Base-by-base conservation (phyloP, 73 alveolate genomes). In the Blepharisma stoltei region DNA sequence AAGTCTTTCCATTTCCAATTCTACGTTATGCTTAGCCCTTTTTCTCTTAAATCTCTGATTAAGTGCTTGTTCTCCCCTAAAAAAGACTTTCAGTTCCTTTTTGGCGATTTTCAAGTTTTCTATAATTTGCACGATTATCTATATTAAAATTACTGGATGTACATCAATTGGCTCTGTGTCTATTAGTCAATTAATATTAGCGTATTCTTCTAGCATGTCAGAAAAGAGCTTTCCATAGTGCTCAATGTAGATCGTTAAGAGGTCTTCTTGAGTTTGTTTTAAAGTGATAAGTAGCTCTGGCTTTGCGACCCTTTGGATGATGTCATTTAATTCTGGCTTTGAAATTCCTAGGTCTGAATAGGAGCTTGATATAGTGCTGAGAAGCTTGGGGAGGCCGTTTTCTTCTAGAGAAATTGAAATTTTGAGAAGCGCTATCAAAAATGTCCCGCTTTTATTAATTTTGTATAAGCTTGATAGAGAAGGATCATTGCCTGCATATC, bases 1-100 rank as follows among this genome's bases (percentile, higher is more conserved):
- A 69, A 69, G 71, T 44, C 79, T 69, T 69, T 69, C 79, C 71
- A 69, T 23, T 69, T 69, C 76, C 11, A 69, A 5, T 46, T 69
- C 55, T 8, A 44, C 67, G 38, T 14, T 23, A 20, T 69, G 25
- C 27, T 69, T 69, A 2, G 60, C 79, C 45, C 79, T 25, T 60
- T 60, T 60, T 60, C 73, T 60, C 23, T n/a, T 18, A 18, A 18
- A 38, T 25, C 23, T 60, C 46, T 60, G 73, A 9, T 14, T 8
- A 25, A 38, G 18, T 1, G 73, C 46, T 4, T 14, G 14, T n/a
- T 60, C 73, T 25, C 73, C 73, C 2, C 45, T n/a, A 4, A 60
- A 60, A 5, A 60, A 60, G 23, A 38, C 73, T 60, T 60, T 60
- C 6, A 60, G 73, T 60, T 60, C 73, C 5, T 60, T 60, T 25